These are phyloP conservation scores for Peniophora sp. DNA, from an alignment of 1,284 basidiomycete species.

Conservation along the genomic window DNA sequence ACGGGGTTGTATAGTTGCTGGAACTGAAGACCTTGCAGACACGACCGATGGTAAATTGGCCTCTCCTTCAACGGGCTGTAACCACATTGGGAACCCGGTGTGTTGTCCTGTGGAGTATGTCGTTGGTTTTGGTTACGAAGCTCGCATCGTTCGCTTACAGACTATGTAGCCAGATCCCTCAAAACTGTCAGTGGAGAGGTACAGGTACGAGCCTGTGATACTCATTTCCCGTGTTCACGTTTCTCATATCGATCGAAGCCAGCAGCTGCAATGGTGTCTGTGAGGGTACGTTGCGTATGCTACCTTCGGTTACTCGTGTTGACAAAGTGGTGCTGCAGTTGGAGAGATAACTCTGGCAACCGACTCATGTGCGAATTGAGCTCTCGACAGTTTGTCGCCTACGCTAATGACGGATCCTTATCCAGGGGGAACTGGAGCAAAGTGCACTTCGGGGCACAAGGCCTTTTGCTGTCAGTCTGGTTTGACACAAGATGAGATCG, in stretches of 20 bases:
- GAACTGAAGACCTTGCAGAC: too few species aligned
- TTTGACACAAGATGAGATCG: constrained; percentile 3
- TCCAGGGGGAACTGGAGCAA: not conserved
- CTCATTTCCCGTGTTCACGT: too few species aligned
- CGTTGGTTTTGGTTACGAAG: too few species aligned
- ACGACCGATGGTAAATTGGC: not conserved
- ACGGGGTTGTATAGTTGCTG: too few species aligned
- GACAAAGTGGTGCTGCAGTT: too few species aligned
- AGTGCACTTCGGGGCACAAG: constrained; percentile 5
- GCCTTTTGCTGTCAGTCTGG: constrained; percentile 6
- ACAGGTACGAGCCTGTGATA: constrained; percentile 1
- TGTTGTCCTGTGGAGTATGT: constrained; percentile 7
- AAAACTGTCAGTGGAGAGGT: constrained; percentile 5
- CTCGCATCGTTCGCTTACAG: too few species aligned
- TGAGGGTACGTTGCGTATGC: too few species aligned
- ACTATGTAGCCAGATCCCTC: not conserved
- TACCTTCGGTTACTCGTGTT: too few species aligned
- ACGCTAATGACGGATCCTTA: not conserved
- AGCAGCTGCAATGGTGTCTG: too few species aligned
- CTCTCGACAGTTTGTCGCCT: not conserved
- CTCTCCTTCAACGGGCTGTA: constrained; percentile 1
- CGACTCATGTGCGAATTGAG: constrained; percentile 4
- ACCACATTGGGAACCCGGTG: not conserved
- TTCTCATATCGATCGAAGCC: too few species aligned
- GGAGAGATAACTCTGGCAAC: constrained; percentile 6